These are phyloP conservation scores for Penicillium manginii DNA, from an alignment of 495 filamentous ascomycete species.

Conservation along the genomic window DNA sequence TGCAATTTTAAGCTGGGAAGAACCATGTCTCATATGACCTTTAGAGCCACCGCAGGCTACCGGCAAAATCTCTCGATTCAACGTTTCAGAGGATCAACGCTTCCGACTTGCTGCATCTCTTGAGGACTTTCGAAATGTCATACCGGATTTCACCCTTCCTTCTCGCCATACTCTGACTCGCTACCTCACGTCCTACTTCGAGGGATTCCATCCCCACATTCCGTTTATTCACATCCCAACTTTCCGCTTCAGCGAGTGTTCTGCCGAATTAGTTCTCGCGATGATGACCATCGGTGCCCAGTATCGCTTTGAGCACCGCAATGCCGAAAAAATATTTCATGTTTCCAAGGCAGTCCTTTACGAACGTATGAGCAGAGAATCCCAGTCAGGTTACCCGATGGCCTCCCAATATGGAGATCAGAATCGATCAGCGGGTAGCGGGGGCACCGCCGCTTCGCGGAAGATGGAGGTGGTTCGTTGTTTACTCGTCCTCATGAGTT, in stretches of 20 bases:
- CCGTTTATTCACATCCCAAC: constrained; percentile 43
- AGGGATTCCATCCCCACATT: constrained; percentile 43
- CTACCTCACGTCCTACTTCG: constrained; percentile 44
- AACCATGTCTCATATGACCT: background rate
- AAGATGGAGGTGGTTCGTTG: constrained; percentile 43
- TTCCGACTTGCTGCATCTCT: constrained; percentile 39
- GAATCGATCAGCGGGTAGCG: constrained; percentile 6
- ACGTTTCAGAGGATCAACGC: constrained; percentile 43
- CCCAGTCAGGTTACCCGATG: constrained; percentile 10
- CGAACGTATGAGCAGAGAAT: constrained; percentile 34
- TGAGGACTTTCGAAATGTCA: constrained; percentile 43
- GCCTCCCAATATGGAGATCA: constrained; percentile 12
- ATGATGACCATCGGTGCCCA: constrained; percentile 43
- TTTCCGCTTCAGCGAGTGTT: constrained; percentile 37
- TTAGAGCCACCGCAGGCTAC: constrained; percentile 37
- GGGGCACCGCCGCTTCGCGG: constrained; percentile 22
- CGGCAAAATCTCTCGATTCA: constrained; percentile 30
- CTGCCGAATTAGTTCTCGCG: constrained; percentile 37
- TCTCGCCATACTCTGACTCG: constrained; percentile 44
- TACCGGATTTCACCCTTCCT: constrained; percentile 41
- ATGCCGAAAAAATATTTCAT: constrained; percentile 40
- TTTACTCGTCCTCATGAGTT: constrained; percentile 42
- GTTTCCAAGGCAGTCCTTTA: constrained; percentile 39
- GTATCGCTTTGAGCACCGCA: constrained; percentile 43
- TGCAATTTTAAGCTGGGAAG: background rate